A percentile compares a stretch with the other conserved stretches of the same genome.
Evolutionary conservation across 2,329 filamentous ascomycete genomes (phyloP).

Genomic region (Ustulina deusta): DNA sequence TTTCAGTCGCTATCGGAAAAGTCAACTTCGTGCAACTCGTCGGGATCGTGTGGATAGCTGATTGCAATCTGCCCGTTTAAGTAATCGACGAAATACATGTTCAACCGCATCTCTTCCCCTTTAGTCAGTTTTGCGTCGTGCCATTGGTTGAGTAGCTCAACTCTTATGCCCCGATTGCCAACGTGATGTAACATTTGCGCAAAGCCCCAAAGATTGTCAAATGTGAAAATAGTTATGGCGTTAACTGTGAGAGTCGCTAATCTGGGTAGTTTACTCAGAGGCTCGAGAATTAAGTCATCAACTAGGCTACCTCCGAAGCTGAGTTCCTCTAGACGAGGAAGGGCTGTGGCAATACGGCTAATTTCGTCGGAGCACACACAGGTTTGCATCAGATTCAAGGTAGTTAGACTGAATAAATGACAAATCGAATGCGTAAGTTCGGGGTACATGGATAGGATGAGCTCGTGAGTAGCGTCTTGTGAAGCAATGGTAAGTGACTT

Average conservation of each 20-base stretch:
- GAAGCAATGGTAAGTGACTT: conserved; percentile 45
- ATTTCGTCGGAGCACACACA: conserved; percentile 65
- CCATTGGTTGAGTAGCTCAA: conserved; percentile 53
- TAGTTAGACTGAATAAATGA: conserved; percentile 62
- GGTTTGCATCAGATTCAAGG: conserved; percentile 65
- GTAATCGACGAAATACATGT: conserved; percentile 40
- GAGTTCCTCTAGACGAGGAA: conserved; percentile 66
- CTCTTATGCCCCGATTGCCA: conserved; percentile 48
- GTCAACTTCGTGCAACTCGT: conserved; percentile 54
- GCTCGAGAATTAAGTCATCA: conserved; percentile 59
- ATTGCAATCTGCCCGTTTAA: conserved; percentile 53
- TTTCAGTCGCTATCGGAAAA: conserved; percentile 48
- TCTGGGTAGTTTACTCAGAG: conserved; percentile 54
- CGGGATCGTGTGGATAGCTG: conserved; percentile 50
- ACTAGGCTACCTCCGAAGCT: conserved; percentile 67
- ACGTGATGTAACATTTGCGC: conserved; percentile 52
- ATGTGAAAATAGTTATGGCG: conserved; percentile 67
- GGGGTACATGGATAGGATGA: conserved; percentile 55
- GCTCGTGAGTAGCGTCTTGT: conserved; percentile 58
- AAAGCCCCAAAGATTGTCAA: conserved; percentile 60
- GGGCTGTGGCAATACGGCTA: conserved; percentile 56
- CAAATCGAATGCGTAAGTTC: conserved; percentile 58
- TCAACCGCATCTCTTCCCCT: conserved; percentile 46
- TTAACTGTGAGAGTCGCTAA: conserved; percentile 66
- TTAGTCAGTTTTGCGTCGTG: conserved; percentile 46